A percentile compares a stretch with the other conserved stretches of the same genome.
phyloP scores from a whole-genome alignment of 169 alveolate species.

The Cryptosporidium baileyi region DNA sequence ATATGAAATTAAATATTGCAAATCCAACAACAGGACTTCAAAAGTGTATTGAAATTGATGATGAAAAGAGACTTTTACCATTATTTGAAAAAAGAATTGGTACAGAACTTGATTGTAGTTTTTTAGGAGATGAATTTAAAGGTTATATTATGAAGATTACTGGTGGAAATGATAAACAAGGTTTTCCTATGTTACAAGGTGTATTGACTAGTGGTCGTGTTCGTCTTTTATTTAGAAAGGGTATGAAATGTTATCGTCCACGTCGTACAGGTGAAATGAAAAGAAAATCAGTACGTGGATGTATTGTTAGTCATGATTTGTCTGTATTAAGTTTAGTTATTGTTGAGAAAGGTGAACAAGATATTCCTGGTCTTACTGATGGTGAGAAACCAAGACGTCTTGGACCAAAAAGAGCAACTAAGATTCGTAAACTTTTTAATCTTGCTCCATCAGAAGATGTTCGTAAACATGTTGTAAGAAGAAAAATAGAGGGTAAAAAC shows the following conservation, averaged over 20 bases:
- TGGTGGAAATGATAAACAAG: conserved; percentile 99
- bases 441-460: conserved; percentile 93
- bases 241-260: conserved; percentile 95
- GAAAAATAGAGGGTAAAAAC: conserved; percentile 89
- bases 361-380: conserved; percentile 97
- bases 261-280: conserved; percentile 97
- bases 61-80: conserved; percentile 95
- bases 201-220: conserved; percentile 88
- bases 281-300: conserved; percentile 99
- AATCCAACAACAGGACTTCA: conserved; percentile 95
- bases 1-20: conserved; percentile 93
- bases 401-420: conserved; percentile 99
- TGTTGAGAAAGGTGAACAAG: conserved; percentile 97
- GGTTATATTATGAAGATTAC: conserved; percentile 94
- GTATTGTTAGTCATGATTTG: conserved; percentile 98
- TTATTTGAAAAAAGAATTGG: conserved; percentile 98
- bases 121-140: conserved; percentile 96
- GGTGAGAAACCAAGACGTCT: conserved; percentile 95
- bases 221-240: conserved; percentile 82
- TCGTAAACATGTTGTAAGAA: conserved; percentile 92
- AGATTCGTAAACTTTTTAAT: conserved; percentile 96
- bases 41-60: conserved; percentile 97
- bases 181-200: conserved; percentile 99
- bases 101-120: conserved; percentile 96
- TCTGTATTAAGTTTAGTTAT: conserved; percentile 94